Conservation (phyloP, 257 asterid genomes). For the Solanum dulcamara region DNA sequence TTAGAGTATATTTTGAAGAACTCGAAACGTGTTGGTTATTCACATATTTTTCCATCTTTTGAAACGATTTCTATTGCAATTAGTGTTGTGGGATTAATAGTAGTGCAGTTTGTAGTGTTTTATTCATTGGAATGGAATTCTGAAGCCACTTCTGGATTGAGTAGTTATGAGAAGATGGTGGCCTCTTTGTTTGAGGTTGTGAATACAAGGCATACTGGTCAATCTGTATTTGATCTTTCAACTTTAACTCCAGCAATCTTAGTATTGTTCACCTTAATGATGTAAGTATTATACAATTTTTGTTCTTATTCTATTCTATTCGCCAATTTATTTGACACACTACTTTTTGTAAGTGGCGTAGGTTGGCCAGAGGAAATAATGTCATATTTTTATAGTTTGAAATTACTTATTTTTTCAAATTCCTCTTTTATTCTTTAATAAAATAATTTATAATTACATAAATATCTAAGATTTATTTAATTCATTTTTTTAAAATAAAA, state of each 20-base stretch:
- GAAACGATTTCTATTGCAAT: conserved; percentile 2
- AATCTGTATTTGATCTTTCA: conserved; percentile 31
- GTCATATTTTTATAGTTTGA: background rate
- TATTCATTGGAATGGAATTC: conserved; percentile 33
- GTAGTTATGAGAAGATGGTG: conserved; percentile 27
- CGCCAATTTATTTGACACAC: too few species aligned
- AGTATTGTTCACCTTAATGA: conserved; percentile 32
- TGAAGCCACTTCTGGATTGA: conserved; percentile 7
- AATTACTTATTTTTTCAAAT: background rate
- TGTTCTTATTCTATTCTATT: background rate
- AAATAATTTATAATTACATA: rapidly evolving
- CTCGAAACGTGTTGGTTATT: conserved; percentile 16
- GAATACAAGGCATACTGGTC: conserved; percentile 52
- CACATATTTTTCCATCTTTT: conserved; percentile 16
- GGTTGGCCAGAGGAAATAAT: too few species aligned
- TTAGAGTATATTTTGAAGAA: conserved; percentile 16
- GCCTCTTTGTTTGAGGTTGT: conserved; percentile 34
- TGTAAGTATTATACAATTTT: conserved; percentile 25
- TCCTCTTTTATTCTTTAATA: too few species aligned
- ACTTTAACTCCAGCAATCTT: conserved; percentile 21
- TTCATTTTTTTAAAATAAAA: too few species aligned
- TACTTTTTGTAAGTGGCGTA: too few species aligned
- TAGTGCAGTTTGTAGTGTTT: conserved; percentile 21
- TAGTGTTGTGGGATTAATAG: conserved; percentile 24
- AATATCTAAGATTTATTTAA: too few species aligned